Percentiles rank a stretch among this genome's conserved stretches.
Conservation (phyloP, 1,139 yeast genomes). For the Yamadazyma triangularis region DNA sequence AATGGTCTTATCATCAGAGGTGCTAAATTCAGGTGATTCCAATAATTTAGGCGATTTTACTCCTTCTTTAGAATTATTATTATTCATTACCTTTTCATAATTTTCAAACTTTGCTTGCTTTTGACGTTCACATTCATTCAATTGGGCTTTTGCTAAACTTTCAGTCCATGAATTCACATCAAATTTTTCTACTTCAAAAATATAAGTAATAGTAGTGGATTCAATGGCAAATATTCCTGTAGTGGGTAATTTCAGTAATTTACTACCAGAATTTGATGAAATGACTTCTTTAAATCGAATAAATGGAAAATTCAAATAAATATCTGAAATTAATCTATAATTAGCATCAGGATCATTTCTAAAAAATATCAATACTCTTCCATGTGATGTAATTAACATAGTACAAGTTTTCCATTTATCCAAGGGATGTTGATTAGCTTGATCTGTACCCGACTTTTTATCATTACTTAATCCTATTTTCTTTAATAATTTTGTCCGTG, state of each 20-base stretch:
- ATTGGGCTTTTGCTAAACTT: slow-evolving; percentile 45
- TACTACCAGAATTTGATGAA: slow-evolving; percentile 23
- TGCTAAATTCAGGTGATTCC: slow-evolving; percentile 19
- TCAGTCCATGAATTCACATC: slow-evolving; percentile 57
- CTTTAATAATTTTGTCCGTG: slow-evolving; percentile 20
- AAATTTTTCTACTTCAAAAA: slow-evolving; percentile 54
- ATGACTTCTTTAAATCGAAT: slow-evolving; percentile 54
- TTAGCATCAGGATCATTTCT: slow-evolving; percentile 28
- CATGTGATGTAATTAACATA: slow-evolving; percentile 50
- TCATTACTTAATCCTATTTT: slow-evolving; percentile 23
- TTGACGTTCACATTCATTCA: slow-evolving; percentile 44
- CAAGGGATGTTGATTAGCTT: slow-evolving; percentile 22
- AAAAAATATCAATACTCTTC: slow-evolving; percentile 49
- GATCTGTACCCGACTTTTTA: slow-evolving; percentile 12
- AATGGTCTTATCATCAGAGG: slow-evolving; percentile 1
- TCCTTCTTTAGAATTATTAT: slow-evolving; percentile 3
- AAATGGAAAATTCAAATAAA: slow-evolving; percentile 43
- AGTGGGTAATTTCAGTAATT: slow-evolving; percentile 30
- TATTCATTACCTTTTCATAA: slow-evolving; percentile 1
- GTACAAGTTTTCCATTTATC: slow-evolving; percentile 42
- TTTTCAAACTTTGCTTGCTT: slow-evolving; percentile 12
- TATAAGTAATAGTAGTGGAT: slow-evolving; percentile 42
- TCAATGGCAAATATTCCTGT: slow-evolving; percentile 53
- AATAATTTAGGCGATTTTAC: slow-evolving; percentile 23
- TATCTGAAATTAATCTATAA: slow-evolving; percentile 43